Base-by-base conservation (phyloP, 2,329 filamentous ascomycete genomes). In the Fusarium tuaranense region DNA sequence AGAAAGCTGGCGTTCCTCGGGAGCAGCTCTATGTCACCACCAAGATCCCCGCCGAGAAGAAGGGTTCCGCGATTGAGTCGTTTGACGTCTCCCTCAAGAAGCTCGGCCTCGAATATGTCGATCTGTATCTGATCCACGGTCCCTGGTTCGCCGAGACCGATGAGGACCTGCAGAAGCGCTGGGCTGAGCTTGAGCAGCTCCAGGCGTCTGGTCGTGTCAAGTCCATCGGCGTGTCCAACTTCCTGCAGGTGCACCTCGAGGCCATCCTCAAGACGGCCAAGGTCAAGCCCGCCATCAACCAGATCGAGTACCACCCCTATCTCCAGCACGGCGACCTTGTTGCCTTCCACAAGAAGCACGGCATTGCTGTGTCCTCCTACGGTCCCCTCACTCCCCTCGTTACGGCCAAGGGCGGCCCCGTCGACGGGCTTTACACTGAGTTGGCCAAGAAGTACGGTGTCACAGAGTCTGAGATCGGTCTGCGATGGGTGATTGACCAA, bases 301-400 rank as follows among this genome's bases (percentile, higher is more conserved):
- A 97, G 86, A 93, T 96, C 79, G 94, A 96, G 85, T 92, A 90
- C 79, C 93, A 97, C 82, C 93, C 94, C 0, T 94, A 94, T 80
- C 86, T 93, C 62, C 92, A 93, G 82, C 92, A 93, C 80, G 86
- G 86, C 7, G 85, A 87, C 68, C 84, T 93, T 14, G 65, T 93
- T 36, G 82, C 85, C 18, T 93, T 89, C 82, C 88, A 88, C 81
- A 86, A 86, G 75, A 81, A 87, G 78, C 84, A 92, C 77, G 82
- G 84, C 65, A 93, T 94, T 71, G 87, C 88, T 5, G 81, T 88
- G 4, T 83, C 87, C 7, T 87, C 88, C 10, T 92, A 91, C 80
- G 86, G 79, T 0, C 88, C 91, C 2, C 84, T 94, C 65, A 86
- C 86, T 1, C 86, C 88, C 4, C 76, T 88, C 3, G 85, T 84